phyloP scores from a whole-genome alignment of 2,329 filamentous ascomycete species.

The Cladosporium austrohemisphaericum region DNA sequence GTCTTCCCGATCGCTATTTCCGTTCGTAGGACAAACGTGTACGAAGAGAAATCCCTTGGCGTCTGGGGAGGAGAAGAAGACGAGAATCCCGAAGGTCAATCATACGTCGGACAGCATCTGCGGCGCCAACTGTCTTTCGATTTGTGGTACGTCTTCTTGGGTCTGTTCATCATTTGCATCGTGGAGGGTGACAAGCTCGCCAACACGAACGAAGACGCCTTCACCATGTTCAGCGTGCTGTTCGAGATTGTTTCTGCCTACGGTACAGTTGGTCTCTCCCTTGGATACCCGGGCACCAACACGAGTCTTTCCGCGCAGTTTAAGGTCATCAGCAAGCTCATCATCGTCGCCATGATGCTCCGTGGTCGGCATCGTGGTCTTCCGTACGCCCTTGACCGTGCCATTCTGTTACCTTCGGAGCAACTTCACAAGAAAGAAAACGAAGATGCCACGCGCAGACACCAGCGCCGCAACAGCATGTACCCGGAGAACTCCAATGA shows the following conservation, averaged over 20 bases:
- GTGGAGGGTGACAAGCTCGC: constrained; percentile 73
- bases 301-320: constrained; percentile 83
- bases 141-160: constrained; percentile 93
- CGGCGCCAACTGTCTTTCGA: constrained; percentile 94
- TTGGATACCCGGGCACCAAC: constrained; percentile 74
- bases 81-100: constrained; percentile 60
- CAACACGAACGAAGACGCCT: constrained; percentile 52
- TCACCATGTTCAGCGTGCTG: constrained; percentile 54
- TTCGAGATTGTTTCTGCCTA: constrained; percentile 90
- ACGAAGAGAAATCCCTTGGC: constrained; percentile 83
- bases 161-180: constrained; percentile 88
- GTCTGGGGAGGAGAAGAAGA: constrained; percentile 58
- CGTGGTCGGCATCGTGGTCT: constrained; percentile 63
- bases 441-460: constrained; percentile 35
- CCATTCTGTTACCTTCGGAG: constrained; percentile 65
- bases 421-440: constrained; percentile 59
- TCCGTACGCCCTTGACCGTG: constrained; percentile 65
- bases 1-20: constrained; percentile 96
- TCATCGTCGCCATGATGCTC: constrained; percentile 65
- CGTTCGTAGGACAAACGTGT: constrained; percentile 89
- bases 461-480: constrained; percentile 24
- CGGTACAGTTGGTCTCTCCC: constrained; percentile 85
- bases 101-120: constrained; percentile 87
- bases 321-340: constrained; percentile 61
- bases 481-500: constrained; percentile 20